phyloP scores from a whole-genome alignment of 176 grass and related monocot genomes.

The Cymbopogon citratus region DNA sequence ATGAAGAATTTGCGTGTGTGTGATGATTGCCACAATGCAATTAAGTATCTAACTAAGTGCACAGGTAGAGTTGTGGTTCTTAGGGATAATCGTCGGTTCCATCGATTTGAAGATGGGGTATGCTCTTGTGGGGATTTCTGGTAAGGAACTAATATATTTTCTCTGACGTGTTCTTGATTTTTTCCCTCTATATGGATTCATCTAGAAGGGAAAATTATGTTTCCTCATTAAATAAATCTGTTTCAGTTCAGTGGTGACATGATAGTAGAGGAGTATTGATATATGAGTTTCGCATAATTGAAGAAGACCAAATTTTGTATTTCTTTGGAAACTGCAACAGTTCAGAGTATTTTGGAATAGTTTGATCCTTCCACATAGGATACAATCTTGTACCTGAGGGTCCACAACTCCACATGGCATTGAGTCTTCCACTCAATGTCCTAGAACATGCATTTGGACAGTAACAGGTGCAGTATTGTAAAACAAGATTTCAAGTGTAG shows the following conservation, averaged over 20 bases:
- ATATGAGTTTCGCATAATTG: neutral
- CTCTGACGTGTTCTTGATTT: neutral
- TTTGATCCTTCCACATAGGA: neutral
- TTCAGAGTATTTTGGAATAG: constrained; percentile 1
- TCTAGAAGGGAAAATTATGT: neutral
- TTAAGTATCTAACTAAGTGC: constrained; percentile 87
- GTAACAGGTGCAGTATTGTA: neutral
- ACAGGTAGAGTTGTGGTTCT: constrained; percentile 68
- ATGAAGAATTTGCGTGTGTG: constrained; percentile 96
- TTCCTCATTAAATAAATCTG: neutral
- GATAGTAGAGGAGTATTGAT: neutral
- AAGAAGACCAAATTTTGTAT: neutral
- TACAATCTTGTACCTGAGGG: neutral
- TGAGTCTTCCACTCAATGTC: neutral
- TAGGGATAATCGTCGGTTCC: constrained; percentile 82
- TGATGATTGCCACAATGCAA: constrained; percentile 86
- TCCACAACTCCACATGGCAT: neutral
- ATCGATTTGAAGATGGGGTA: constrained; percentile 66
- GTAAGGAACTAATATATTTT: constrained; percentile 34
- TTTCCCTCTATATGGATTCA: constrained; percentile 10
- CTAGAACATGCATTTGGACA: neutral
- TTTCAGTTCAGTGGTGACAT: constrained; percentile 2
- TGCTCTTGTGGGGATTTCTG: constrained; percentile 95
- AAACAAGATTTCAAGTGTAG: neutral
- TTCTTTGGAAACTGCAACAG: neutral